Evolutionary conservation across 2,329 filamentous ascomycete genomes (phyloP), one percentile per base, ranked within the genome.

Genomic region (Parascedosporium putredinis): DNA sequence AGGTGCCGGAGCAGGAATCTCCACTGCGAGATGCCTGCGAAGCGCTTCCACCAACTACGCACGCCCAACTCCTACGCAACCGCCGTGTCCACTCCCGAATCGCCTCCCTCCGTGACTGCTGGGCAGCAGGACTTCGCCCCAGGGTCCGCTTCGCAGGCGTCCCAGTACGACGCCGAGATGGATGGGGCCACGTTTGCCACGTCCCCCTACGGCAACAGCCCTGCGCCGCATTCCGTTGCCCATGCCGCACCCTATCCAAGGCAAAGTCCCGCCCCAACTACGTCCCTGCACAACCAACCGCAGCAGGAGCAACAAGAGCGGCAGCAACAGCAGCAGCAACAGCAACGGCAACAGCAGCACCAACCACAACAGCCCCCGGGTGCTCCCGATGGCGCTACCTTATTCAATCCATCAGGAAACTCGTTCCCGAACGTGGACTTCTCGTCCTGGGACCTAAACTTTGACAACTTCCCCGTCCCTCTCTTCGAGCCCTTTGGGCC

Each of bases 1-100:
- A 68, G 74, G 25, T 78, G 75, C 54, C 63, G 69, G 47, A 69
- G 64, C 49, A 68, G 74, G 24, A 69, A 70, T 40, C 54, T 77
- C 48, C 59, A 55, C 12, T 78, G 75, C 60, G 69, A 70, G 49
- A 38, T 38, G 23, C 34, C 23, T 1, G 16, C 24, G 14, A 20
- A 38, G 14, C 34, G 47, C 22, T 29, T 29, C 25, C 25, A 45
- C 42, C 42, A 45, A 14, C 42, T 42, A 16, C 25, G 42, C 9
- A 45, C 42, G 4, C 23, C 47, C 16, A 22, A 36, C 16, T 49
- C 47, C 2, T 38, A 43, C 16, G 34, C 12, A 16, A 38, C 47
- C 0, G 36, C 20, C 6, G 27, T 38, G 23, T 29, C 42, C 5
- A 43, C 47, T 24, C 47, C 47, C 7, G 47, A 49, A 14, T 43